Evolutionary conservation across 192 early-diverging fungal species (phyloP).

Genomic region (Umbelopsis vinacea): DNA sequence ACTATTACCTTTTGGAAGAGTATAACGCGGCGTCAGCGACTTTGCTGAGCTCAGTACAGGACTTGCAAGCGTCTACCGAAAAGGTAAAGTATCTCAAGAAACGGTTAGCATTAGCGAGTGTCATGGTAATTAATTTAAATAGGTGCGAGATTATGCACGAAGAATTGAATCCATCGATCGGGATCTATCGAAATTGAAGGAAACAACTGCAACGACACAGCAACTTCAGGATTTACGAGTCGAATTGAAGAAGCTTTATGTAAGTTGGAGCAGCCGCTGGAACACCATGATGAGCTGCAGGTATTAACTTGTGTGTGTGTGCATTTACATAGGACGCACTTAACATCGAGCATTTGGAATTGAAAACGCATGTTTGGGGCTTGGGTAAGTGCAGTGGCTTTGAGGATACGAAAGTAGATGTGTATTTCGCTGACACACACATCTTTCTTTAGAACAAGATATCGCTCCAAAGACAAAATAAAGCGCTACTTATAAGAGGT

Average conservation of each 20-base stretch:
- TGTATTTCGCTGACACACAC: background rate
- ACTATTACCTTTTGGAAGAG: slow-evolving; percentile 86
- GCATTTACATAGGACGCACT: slow-evolving; percentile 62
- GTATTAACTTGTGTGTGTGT: too few species aligned
- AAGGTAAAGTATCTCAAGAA: slow-evolving; percentile 53
- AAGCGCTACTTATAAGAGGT: background rate
- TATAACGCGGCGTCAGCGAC: slow-evolving; percentile 76
- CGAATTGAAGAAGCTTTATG: slow-evolving; percentile 60
- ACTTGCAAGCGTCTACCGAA: slow-evolving; percentile 75
- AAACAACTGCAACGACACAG: slow-evolving; percentile 62
- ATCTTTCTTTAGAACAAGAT: slow-evolving; percentile 10
- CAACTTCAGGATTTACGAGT: slow-evolving; percentile 53
- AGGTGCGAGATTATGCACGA: slow-evolving; percentile 74
- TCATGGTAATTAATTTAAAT: background rate
- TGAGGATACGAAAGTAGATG: background rate
- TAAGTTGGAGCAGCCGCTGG: slow-evolving; percentile 20
- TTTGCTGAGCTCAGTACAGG: slow-evolving; percentile 77
- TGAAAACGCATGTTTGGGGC: slow-evolving; percentile 86
- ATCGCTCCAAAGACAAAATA: background rate
- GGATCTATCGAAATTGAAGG: slow-evolving; percentile 60
- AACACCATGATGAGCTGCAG: background rate
- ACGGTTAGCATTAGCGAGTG: background rate
- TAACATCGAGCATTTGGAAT: slow-evolving; percentile 80
- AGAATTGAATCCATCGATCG: slow-evolving; percentile 79
- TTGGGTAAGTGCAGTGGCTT: slow-evolving; percentile 41